A percentile compares a stretch with the other conserved stretches of the same genome.
Conservation (phyloP, 306 rosid species). For the Abrus precatorius region DNA sequence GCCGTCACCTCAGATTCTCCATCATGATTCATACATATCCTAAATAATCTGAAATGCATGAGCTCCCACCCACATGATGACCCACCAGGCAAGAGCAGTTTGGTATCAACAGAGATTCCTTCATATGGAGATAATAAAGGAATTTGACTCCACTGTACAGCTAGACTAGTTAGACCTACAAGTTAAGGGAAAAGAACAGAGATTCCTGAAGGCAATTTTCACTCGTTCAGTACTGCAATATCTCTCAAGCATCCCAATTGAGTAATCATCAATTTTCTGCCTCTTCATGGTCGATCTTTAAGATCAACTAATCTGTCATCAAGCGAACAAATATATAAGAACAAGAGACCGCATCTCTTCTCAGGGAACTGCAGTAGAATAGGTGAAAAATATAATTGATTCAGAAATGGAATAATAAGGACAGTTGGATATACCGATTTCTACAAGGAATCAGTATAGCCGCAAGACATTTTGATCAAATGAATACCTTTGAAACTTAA, state of each 20-base stretch:
- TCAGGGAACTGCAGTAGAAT: neutral
- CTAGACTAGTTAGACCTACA: conserved; percentile 29
- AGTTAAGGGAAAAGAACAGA: conserved; percentile 18
- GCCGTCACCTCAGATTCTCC: conserved; percentile 35
- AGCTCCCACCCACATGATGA: conserved; percentile 22
- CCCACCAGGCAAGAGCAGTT: conserved; percentile 30
- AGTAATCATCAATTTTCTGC: conserved; percentile 6
- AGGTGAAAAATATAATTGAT: neutral
- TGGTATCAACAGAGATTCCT: conserved; percentile 46
- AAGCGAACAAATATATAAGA: conserved; percentile 46
- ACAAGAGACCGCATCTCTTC: neutral
- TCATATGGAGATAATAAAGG: conserved; percentile 31
- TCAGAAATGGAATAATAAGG: conserved; percentile 16
- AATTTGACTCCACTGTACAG: conserved; percentile 27
- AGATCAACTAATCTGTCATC: conserved; percentile 55
- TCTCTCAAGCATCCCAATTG: conserved; percentile 38
- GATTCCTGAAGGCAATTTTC: conserved; percentile 19
- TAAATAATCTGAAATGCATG: conserved; percentile 19
- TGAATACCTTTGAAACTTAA: conserved; percentile 57
- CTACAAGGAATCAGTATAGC: conserved; percentile 4
- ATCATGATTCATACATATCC: neutral
- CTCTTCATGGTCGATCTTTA: conserved; percentile 59
- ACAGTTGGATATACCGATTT: neutral
- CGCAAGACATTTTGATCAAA: conserved; percentile 25
- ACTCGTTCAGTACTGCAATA: conserved; percentile 7